Evolutionary conservation across 2,329 filamentous ascomycete species (phyloP).

Genomic region (Biscogniauxia marginata): DNA sequence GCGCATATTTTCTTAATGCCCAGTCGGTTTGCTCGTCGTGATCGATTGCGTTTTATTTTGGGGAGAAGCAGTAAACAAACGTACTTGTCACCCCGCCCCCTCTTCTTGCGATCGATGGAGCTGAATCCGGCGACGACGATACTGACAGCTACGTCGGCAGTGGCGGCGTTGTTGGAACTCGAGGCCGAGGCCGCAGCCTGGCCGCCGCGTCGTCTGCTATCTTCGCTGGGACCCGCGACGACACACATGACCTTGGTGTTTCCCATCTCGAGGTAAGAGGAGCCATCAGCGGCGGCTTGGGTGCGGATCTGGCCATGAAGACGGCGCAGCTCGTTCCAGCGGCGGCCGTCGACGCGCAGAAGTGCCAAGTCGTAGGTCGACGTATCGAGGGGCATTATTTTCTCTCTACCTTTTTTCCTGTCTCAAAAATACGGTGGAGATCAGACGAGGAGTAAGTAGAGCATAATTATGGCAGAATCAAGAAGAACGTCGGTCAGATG

Average conservation of each 20-base stretch:
- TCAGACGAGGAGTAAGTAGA: too few relatives aligned
- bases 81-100: conserved; percentile 75
- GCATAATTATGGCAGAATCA: too few relatives aligned
- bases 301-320: conserved; percentile 88
- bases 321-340: conserved; percentile 95
- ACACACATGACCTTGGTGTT: conserved; percentile 97
- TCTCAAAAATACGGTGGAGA: background rate
- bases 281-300: conserved; percentile 89
- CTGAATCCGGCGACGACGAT: conserved; percentile 87
- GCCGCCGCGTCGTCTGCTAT: conserved; percentile 40
- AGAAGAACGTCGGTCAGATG: too few relatives aligned
- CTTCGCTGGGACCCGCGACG: conserved; percentile 80
- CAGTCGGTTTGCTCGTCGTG: too few relatives aligned
- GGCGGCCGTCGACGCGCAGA: conserved; percentile 76
- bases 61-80: conserved; percentile 29
- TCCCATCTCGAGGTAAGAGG: conserved; percentile 92
- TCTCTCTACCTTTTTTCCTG: background rate
- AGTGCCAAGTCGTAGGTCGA: conserved; percentile 87
- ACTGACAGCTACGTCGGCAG: conserved; percentile 73
- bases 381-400: conserved; percentile 85
- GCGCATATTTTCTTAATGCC: too few relatives aligned
- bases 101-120: conserved; percentile 78
- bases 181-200: conserved; percentile 8
- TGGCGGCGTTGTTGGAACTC: conserved; percentile 48
- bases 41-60: too few relatives aligned